These are phyloP conservation scores for Pestalotiopsis sp. DNA, from an alignment of 2,329 filamentous ascomycete species.

Conservation along the genomic window DNA sequence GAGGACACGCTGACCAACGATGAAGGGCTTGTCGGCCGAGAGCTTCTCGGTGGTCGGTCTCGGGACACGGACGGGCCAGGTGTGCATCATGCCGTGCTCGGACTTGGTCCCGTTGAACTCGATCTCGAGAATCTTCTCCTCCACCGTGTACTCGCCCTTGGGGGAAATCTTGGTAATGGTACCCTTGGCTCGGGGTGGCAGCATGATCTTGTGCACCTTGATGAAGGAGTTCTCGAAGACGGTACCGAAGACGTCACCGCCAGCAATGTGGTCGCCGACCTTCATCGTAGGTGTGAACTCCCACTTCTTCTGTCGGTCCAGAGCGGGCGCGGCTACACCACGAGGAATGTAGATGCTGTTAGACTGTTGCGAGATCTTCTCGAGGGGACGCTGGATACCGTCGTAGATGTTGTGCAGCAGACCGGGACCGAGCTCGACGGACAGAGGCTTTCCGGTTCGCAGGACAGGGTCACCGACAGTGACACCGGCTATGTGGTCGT, in stretches of 20 bases:
- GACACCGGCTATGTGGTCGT: slow-evolving; percentile 69
- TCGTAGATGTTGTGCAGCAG: slow-evolving; percentile 99
- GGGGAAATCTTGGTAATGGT: slow-evolving; percentile 88
- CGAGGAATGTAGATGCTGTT: slow-evolving; percentile 97
- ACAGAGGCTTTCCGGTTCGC: slow-evolving; percentile 91
- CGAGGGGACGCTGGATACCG: slow-evolving; percentile 94
- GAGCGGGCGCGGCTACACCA: slow-evolving; percentile 82
- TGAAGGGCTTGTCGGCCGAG: slow-evolving; percentile 83
- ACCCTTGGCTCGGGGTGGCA: slow-evolving; percentile 86
- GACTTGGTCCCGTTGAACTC: slow-evolving; percentile 97
- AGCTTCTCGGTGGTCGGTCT: slow-evolving; percentile 91
- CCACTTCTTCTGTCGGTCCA: slow-evolving; percentile 94
- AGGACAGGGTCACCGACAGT: slow-evolving; percentile 91
- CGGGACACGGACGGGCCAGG: slow-evolving; percentile 95
- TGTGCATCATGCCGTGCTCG: slow-evolving; percentile 97
- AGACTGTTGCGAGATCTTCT: slow-evolving; percentile 74
- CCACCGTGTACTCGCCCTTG: slow-evolving; percentile 92
- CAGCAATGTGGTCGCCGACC: slow-evolving; percentile 95
- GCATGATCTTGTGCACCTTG: slow-evolving; percentile 86
- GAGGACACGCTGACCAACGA: slow-evolving; percentile 94
- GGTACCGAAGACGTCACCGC: slow-evolving; percentile 91
- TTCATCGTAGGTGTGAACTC: slow-evolving; percentile 90
- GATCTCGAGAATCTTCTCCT: slow-evolving; percentile 89
- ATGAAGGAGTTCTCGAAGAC: slow-evolving; percentile 97
- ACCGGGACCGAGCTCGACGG: slow-evolving; percentile 94